A percentile compares a stretch with the other conserved stretches of the same genome.
Conservation (phyloP, 768 basidiomycete genomes). For the Cystobasidium ongulense region DNA sequence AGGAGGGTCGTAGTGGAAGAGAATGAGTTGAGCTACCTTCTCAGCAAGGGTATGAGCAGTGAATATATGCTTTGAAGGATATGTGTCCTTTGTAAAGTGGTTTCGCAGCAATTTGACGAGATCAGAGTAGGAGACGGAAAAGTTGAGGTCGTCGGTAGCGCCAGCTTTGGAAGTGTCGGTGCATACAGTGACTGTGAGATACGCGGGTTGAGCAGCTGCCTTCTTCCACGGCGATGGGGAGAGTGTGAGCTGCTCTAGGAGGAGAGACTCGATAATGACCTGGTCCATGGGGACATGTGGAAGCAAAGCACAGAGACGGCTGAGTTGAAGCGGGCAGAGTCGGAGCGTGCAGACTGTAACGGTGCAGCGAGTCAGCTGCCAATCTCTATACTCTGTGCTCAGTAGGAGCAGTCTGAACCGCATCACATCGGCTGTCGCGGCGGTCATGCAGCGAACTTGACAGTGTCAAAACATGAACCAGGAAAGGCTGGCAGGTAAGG, state of each 20-base stretch:
- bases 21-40: background rate
- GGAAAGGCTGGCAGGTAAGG: background rate
- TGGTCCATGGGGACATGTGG: slow-evolving; percentile 11
- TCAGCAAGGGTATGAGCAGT: slow-evolving; percentile 14
- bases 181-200: background rate
- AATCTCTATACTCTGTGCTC: background rate
- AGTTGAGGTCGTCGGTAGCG: slow-evolving; percentile 22
- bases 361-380: too few species aligned
- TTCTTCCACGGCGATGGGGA: slow-evolving; percentile 13
- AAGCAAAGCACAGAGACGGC: background rate
- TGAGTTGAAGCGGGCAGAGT: background rate
- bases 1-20: slow-evolving; percentile 15
- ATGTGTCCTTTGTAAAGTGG: background rate
- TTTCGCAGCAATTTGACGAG: slow-evolving; percentile 18
- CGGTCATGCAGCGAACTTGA: too few species aligned
- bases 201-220: slow-evolving; percentile 9
- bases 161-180: slow-evolving; percentile 27
- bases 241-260: slow-evolving; percentile 9
- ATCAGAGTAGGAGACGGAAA: slow-evolving; percentile 26
- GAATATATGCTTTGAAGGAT: background rate
- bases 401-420: background rate
- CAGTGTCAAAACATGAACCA: too few species aligned
- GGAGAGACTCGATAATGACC: slow-evolving; percentile 12
- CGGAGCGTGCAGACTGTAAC: too few species aligned
- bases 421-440: background rate